Percentiles rank a stretch among this genome's conserved stretches.
Evolutionary conservation across 176 grass and related monocot genomes (phyloP).

Genomic region (Musa schizocarpa): DNA sequence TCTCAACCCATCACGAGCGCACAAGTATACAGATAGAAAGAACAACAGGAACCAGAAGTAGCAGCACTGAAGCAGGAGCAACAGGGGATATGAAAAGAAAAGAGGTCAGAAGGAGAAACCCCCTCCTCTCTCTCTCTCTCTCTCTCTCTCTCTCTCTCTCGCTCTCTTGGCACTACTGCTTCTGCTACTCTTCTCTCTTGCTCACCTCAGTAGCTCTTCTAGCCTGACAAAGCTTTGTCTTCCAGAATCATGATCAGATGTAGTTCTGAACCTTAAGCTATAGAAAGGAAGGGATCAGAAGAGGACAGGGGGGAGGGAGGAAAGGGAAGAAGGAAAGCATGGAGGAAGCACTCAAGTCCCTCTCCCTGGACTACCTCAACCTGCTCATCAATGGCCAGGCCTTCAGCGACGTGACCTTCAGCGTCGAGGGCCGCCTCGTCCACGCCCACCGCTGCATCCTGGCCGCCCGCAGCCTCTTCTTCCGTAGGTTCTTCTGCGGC

Average conservation of each 20-base stretch:
- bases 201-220: background rate
- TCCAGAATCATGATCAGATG: background rate
- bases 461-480: constrained; percentile 91
- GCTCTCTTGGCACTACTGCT: background rate
- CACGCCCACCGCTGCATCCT: constrained; percentile 99
- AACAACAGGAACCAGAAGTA: background rate
- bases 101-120: background rate
- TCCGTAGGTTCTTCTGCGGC: constrained; percentile 93
- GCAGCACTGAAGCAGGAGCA: background rate
- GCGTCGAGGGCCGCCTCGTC: constrained; percentile 80
- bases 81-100: background rate
- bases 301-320: constrained; percentile 23
- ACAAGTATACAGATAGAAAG: background rate
- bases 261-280: constrained; percentile 5
- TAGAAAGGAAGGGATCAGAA: constrained; percentile 26
- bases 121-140: background rate
- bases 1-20: background rate
- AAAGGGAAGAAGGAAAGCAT: constrained; percentile 36
- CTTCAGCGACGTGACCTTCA: constrained; percentile 98
- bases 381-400: constrained; percentile 96
- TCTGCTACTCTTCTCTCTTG: background rate
- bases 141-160: background rate
- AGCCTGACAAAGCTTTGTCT: background rate
- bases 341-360: constrained; percentile 88
- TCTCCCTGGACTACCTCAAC: constrained; percentile 97